Evolutionary conservation across 2,329 filamentous ascomycete genomes (phyloP).

Genomic region (Leptographium galeiforme): DNA sequence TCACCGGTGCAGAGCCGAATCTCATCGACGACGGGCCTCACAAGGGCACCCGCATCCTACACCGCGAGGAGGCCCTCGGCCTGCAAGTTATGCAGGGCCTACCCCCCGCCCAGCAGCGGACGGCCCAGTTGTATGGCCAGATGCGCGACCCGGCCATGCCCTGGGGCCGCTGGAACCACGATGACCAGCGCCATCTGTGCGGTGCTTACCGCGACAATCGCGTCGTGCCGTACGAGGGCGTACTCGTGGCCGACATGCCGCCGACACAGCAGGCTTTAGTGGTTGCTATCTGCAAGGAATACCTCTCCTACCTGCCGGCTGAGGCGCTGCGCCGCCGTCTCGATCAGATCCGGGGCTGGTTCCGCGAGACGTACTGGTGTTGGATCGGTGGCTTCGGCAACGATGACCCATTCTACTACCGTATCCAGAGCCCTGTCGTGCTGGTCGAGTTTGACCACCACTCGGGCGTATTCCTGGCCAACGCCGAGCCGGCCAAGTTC

Average conservation of each 20-base stretch:
- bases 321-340: conserved; percentile 40
- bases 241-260: conserved; percentile 37
- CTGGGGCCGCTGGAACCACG: conserved; percentile 60
- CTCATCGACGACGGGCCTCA: conserved; percentile 52
- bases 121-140: conserved; percentile 42
- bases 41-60: conserved; percentile 51
- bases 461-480: conserved; percentile 63
- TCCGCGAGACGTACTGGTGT: conserved; percentile 62
- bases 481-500: conserved; percentile 60
- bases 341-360: conserved; percentile 37
- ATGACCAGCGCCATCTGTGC: conserved; percentile 66
- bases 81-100: conserved; percentile 58
- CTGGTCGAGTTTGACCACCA: conserved; percentile 71
- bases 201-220: conserved; percentile 71
- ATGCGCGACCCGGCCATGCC: conserved; percentile 56
- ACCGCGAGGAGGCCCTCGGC: conserved; percentile 49
- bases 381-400: conserved; percentile 63
- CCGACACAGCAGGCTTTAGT: conserved; percentile 38
- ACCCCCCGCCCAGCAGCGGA: conserved; percentile 25
- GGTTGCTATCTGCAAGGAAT: conserved; percentile 47
- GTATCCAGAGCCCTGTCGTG: conserved; percentile 63
- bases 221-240: conserved; percentile 59
- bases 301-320: conserved; percentile 53
- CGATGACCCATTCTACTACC: conserved; percentile 62
- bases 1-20: conserved; percentile 71